Evolutionary conservation across 345 rosid genomes (phyloP).

Genomic region (Ceriops tagal): DNA sequence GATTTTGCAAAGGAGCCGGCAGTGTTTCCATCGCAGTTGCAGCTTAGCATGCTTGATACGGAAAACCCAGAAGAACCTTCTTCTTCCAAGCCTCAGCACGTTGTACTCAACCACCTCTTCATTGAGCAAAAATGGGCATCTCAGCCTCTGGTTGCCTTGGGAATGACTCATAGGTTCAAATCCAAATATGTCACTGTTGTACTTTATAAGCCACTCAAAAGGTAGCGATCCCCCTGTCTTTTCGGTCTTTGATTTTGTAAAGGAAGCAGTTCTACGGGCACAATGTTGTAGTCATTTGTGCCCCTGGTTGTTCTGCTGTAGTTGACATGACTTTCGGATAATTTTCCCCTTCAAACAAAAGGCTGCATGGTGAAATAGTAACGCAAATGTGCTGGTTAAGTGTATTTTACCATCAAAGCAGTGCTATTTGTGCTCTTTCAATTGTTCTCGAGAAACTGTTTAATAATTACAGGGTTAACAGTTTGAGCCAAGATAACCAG

Average conservation of each 20-base stretch:
- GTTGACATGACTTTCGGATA: no score
- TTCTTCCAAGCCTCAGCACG: constrained; percentile 70
- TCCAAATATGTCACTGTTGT: constrained; percentile 89
- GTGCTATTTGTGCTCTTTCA: no score
- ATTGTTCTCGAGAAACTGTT: no score
- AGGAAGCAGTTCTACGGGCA: constrained; percentile 11
- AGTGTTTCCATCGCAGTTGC: constrained; percentile 68
- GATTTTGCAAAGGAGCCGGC: constrained; percentile 80
- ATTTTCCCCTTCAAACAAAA: no score
- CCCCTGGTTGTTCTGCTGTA: no score
- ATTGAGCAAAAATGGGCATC: constrained; percentile 79
- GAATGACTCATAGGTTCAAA: constrained; percentile 80
- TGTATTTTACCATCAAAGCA: no score
- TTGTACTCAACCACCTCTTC: constrained; percentile 80
- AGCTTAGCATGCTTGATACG: constrained; percentile 52
- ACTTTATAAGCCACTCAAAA: constrained; percentile 71
- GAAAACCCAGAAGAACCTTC: constrained; percentile 45
- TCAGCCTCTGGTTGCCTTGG: constrained; percentile 71
- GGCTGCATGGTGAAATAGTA: no score
- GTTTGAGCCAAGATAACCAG: no score
- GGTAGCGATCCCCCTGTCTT: constrained; percentile 28
- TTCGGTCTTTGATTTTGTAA: constrained; percentile 19
- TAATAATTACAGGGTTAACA: no score
- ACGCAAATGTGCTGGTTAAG: no score
- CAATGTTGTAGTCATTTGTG: neutral